Conservation (phyloP, 225 moss, liverwort and hornwort genomes). For the Bryoerythrophyllum caledonicum region DNA sequence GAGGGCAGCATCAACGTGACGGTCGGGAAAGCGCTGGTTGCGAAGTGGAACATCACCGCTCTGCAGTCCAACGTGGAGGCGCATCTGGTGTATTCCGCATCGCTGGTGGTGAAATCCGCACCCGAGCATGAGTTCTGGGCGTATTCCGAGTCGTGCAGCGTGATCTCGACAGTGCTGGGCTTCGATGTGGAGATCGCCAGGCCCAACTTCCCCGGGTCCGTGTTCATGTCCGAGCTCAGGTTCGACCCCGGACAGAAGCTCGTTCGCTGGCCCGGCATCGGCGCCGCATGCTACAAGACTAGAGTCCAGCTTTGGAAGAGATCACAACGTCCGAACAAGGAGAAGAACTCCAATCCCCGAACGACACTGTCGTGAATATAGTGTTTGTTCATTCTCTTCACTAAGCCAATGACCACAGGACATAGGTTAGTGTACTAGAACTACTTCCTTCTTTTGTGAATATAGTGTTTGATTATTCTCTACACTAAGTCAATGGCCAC, state of each 20-base stretch:
- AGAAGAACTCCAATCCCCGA: too few species aligned
- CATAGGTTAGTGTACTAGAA: too few species aligned
- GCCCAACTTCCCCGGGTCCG: slow-evolving; percentile 6
- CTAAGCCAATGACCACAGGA: too few species aligned
- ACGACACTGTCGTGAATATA: too few species aligned
- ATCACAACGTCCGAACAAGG: too few species aligned
- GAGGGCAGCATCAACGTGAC: slow-evolving; percentile 9
- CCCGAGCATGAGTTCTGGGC: neutral
- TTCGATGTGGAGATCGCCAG: neutral
- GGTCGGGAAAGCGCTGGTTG: neutral
- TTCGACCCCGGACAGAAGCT: neutral
- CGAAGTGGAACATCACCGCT: neutral
- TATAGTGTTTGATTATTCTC: too few species aligned
- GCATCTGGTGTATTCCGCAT: too few species aligned
- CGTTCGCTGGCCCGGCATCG: neutral
- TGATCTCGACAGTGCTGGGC: neutral
- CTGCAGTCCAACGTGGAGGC: neutral
- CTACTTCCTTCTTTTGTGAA: too few species aligned
- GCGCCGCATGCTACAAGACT: neutral
- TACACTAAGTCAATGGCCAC: too few species aligned
- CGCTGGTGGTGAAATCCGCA: slow-evolving; percentile 6
- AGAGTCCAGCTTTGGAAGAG: too few species aligned
- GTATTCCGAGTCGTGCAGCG: neutral
- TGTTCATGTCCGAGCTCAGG: neutral
- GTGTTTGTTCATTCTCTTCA: too few species aligned